Base-by-base conservation (phyloP, 163 green algal species). In the Trebouxia gelatinosa region DNA sequence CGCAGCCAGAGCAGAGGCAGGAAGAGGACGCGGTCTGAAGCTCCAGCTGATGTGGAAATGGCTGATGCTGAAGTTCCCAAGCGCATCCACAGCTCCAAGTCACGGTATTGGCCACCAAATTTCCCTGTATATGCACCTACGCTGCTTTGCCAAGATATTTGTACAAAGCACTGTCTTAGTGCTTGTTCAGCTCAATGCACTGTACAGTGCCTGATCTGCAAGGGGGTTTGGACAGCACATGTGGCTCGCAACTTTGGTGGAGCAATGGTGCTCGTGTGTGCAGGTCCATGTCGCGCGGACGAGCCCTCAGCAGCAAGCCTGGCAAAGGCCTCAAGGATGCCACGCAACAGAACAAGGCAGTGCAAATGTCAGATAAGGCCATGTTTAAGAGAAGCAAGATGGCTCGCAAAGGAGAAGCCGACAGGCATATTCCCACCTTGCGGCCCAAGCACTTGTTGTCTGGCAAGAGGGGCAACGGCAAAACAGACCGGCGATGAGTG, bases 361-460 rank as follows among this genome's bases (percentile, higher is more conserved):
- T 96, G 67, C 97, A 97, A 89, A 90, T 98, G 85, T 81, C 81
- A 37, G 93, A 98, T 87, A 92, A 90, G 80, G 88, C 89, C 62
- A 91, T 97, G 85, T 78, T 81, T 39, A 82, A 81, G 46, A 81
- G 84, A 59, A 97, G 97, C 84, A 97, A 95, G 89, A 75, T 89
- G 78, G 94, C 92, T 26, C 67, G 79, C 67, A 89, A 87, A 77
- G 94, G 95, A 35, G 96, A 99, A 86, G 90, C 76, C 0, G 96
- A 99, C 83, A 79, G 96, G 6, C 88, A 91, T 77, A 98, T 99
- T 48, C 87, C 85, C 4, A 93, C 94, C 79, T 91, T 97, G 84
- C 97, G 94, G 88, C 95, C 95, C 65, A 99, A 99, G 93, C 95
- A 98, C 79, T 84, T 99, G 46, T 95, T 98, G 84, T 90, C 80